Base-by-base conservation (phyloP, 2,329 filamentous ascomycete species). In the Lachnellula arida region DNA sequence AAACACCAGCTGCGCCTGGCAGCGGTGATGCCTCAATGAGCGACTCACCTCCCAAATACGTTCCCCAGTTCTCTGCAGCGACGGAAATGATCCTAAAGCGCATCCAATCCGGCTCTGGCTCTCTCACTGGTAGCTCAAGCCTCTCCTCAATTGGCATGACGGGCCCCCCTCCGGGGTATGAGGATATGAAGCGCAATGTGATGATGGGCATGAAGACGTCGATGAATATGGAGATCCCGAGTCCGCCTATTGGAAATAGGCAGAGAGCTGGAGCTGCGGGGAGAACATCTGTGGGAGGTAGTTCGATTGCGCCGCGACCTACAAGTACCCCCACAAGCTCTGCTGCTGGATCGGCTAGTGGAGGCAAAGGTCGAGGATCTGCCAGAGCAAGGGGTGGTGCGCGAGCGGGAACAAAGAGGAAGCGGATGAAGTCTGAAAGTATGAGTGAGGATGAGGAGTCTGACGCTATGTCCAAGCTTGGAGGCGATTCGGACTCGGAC, bases 401-500 rank as follows among this genome's bases (percentile, higher is more conserved):
- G 19, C 53, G 60, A 56, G 54, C 59, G 47, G 65, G 64, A 28
- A 56, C 52, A 51, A 71, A 71, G 60, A 61, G 68, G 39, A 70
- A 70, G 59, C 59, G 68, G 46, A 55, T 52, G 12, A 64, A 62
- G 34, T 63, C 66, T 34, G 63, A 68, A 23, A 64, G 58, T 32
- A 57, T 53, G 63, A 69, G 44, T 58, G 58, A 42, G 57, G 63
- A 44, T 67, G 67, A 67, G 17, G 68, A 70, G 43, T 68, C 65
- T 28, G 66, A 52, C 44, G 55, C 43, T 44, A 67, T 70, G 64
- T 70, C 66, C 5, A 65, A 65, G 40, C 52, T 70, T 15, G 67
- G 67, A 22, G 70, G 70, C 49, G 72, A 74, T 51, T 74, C 70
- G 8, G 69, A 73, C 52, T 68, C 73, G 3, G 67, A 69, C 17